phyloP scores from a whole-genome alignment of 352 stramenopile species.

The Phytophthora chlamydospora region DNA sequence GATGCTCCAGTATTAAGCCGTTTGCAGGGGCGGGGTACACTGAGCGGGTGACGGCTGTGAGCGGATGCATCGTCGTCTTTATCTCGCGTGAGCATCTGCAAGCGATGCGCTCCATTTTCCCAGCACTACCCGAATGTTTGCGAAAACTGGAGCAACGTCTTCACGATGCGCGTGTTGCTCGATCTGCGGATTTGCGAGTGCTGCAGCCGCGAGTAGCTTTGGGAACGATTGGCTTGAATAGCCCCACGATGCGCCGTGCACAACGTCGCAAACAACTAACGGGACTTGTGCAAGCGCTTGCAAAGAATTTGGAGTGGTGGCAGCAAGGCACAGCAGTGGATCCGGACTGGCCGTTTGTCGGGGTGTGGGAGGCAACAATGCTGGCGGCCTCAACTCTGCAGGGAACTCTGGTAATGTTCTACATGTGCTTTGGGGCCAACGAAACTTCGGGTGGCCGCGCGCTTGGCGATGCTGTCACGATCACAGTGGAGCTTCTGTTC shows the following conservation, averaged over 20 bases:
- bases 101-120: slow-evolving; percentile 42
- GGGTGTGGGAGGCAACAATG: slow-evolving; percentile 57
- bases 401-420: slow-evolving; percentile 49
- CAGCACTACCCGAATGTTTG: slow-evolving; percentile 36
- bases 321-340: slow-evolving; percentile 45
- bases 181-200: slow-evolving; percentile 38
- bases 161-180: slow-evolving; percentile 33
- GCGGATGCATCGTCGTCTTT: slow-evolving; percentile 61
- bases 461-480: slow-evolving; percentile 33
- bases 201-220: slow-evolving; percentile 24
- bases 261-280: slow-evolving; percentile 28
- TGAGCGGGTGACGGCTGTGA: slow-evolving; percentile 53
- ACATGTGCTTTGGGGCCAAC: slow-evolving; percentile 52
- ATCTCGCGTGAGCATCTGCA: slow-evolving; percentile 51
- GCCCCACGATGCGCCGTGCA: slow-evolving; percentile 25
- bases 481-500: slow-evolving; percentile 52
- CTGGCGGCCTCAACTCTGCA: slow-evolving; percentile 49
- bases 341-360: slow-evolving; percentile 53
- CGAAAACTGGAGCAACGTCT: slow-evolving; percentile 39
- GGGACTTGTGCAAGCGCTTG: slow-evolving; percentile 17
- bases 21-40: slow-evolving; percentile 31
- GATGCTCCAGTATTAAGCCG: slow-evolving; percentile 10
- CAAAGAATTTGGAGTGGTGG: slow-evolving; percentile 44
- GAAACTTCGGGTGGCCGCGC: slow-evolving; percentile 20
- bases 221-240: slow-evolving; percentile 25